Conservation (phyloP, 257 asterid species). For the Thymus quinquecostatus region DNA sequence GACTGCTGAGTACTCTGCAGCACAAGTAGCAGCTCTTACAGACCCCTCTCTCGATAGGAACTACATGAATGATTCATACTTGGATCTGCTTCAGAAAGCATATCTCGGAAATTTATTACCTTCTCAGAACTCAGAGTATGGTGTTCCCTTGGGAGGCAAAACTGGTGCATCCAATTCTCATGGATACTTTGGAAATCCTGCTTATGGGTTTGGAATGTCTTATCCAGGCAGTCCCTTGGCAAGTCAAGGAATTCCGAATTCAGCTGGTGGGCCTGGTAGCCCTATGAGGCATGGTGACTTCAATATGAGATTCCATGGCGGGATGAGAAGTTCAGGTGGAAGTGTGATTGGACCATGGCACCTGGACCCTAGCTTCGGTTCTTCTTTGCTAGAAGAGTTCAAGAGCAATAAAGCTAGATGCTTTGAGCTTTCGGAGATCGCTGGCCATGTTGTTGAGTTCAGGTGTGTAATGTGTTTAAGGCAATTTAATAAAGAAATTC, state of each 20-base stretch:
- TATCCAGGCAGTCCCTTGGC: constrained; percentile 90
- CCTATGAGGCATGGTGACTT: constrained; percentile 85
- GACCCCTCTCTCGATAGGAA: constrained; percentile 73
- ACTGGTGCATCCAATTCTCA: constrained; percentile 62
- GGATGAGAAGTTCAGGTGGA: constrained; percentile 73
- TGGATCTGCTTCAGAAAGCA: constrained; percentile 87
- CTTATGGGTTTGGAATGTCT: constrained; percentile 67
- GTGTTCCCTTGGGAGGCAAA: constrained; percentile 57
- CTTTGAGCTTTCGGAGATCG: constrained; percentile 87
- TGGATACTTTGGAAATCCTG: constrained; percentile 74
- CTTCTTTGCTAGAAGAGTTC: constrained; percentile 89
- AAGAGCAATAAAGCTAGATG: constrained; percentile 87
- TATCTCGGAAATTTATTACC: constrained; percentile 67
- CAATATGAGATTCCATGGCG: constrained; percentile 62
- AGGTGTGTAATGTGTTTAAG: constrained; percentile 49
- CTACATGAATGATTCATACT: constrained; percentile 65
- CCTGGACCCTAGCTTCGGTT: constrained; percentile 66
- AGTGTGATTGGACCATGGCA: constrained; percentile 82
- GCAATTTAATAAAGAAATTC: neutral
- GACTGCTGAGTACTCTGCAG: constrained; percentile 73
- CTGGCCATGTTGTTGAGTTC: constrained; percentile 94
- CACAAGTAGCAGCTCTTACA: constrained; percentile 67
- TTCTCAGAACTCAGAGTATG: constrained; percentile 75
- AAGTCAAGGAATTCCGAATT: constrained; percentile 59
- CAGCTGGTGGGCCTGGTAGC: constrained; percentile 77